A percentile compares a stretch with the other conserved stretches of the same genome.
phyloP scores from a whole-genome alignment of 129 eudicot species.

The Lactuca sativa region DNA sequence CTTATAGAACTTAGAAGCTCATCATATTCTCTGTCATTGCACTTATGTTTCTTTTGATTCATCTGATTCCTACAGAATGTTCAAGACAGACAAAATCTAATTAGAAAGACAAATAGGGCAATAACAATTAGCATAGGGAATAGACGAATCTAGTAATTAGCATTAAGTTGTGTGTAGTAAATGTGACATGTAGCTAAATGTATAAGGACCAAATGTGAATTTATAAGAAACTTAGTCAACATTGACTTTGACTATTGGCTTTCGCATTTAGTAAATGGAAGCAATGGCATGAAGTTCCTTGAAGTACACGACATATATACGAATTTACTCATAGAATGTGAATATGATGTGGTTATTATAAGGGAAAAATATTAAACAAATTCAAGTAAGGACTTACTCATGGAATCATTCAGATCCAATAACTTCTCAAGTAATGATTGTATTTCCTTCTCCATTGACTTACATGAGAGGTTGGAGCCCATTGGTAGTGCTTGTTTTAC shows the following conservation, averaged over 20 bases:
- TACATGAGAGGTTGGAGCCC: constrained; percentile 90
- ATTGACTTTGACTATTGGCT: no score
- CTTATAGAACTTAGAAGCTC: constrained; percentile 95
- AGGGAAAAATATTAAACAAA: constrained; percentile 1
- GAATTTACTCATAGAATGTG: constrained; percentile 6
- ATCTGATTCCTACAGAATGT: constrained; percentile 66
- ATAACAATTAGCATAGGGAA: no score
- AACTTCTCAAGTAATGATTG: constrained; percentile 90
- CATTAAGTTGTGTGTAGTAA: no score
- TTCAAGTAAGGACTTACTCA: constrained; percentile 72
- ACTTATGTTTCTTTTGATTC: constrained; percentile 85
- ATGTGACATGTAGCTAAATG: no score
- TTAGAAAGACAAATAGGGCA: not conserved
- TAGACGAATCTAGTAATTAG: no score
- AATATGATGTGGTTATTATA: constrained; percentile 1
- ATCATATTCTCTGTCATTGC: constrained; percentile 95
- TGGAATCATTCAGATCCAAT: constrained; percentile 87
- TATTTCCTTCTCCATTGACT: constrained; percentile 99
- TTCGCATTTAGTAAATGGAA: no score
- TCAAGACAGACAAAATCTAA: not conserved
- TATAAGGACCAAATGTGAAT: no score
- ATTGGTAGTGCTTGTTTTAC: constrained; percentile 65
- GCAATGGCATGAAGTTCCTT: no score
- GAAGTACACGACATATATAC: no score
- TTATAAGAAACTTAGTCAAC: no score